Evolutionary conservation across 768 basidiomycete genomes (phyloP), one percentile per base, ranked within the genome.

Genomic region (Gyrodon lividus): DNA sequence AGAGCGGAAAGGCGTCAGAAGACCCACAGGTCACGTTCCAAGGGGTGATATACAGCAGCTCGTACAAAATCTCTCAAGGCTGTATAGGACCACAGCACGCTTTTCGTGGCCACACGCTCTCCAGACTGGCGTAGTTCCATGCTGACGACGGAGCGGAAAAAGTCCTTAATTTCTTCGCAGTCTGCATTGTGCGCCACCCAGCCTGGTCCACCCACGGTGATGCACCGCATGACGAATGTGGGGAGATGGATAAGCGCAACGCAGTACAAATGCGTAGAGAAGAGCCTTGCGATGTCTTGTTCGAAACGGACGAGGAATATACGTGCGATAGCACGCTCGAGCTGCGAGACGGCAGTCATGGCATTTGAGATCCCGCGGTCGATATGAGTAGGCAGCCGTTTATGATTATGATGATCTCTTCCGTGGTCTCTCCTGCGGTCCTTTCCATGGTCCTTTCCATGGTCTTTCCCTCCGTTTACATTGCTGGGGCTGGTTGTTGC

Each of bases 51-150:
- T 22, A 17, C 16, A n/a, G 39, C 46, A 50, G 39, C 71, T 35
- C 85, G 61, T 69, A 87, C 86, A 63, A 89, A 89, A 69, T 89
- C 83, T 50, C 87, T 71, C 24, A 89, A 69, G 28, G 85, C 87
- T 2, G 87, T 89, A 67, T 89, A 89, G 1, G 84, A 84, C 87
- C 87, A 89, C 48, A 89, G 68, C 17, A 88, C 84, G 59, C 84
- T 86, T 75, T 87, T 89, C 7, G 87, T 88, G 7, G 87, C 87
- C 17, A 88, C 85, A 26, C 87, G 77, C 58, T 89, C 87, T 16
- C 87, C 87, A 0, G 85, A 83, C 66, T 89, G 84, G 24, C 87
- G 77, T 68, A 89, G 76, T 63, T 89, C 87, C 86, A 89, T 88
- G 53, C 77, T 77, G 54, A 89, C 80, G 42, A 77, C 79, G 1